Evolutionary conservation across 1,284 basidiomycete genomes (phyloP).

Genomic region (Salmacisia buchloeana): DNA sequence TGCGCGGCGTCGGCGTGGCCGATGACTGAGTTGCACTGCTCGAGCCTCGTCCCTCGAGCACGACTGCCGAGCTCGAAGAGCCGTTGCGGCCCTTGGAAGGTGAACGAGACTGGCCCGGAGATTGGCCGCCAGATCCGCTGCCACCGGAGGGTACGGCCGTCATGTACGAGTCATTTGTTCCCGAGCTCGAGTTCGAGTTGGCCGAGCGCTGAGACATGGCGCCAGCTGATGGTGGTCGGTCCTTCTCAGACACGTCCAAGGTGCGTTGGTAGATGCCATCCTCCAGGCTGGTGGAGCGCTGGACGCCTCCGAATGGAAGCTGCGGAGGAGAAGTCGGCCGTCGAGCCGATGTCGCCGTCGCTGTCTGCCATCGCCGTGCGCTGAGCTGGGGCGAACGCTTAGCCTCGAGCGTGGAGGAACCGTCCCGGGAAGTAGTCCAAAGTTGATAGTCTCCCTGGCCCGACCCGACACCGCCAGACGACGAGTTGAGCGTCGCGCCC

Average conservation of each 20-base stretch:
- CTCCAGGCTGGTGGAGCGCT: conserved; percentile 2
- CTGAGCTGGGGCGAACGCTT: neutral
- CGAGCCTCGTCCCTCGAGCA: too few species aligned
- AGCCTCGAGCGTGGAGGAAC: neutral
- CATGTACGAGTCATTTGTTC: neutral
- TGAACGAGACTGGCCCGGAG: neutral
- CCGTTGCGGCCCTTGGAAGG: neutral
- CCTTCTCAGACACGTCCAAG: neutral
- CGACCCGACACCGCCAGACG: neutral
- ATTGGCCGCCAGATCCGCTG: neutral
- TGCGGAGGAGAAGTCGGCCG: neutral
- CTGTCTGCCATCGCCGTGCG: neutral
- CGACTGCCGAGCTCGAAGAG: neutral
- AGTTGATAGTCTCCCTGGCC: too few species aligned
- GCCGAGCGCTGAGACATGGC: neutral
- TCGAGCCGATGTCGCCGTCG: neutral
- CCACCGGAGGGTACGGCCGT: neutral
- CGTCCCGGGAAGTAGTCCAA: neutral
- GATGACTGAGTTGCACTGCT: too few species aligned
- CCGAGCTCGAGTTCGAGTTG: neutral
- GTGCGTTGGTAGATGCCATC: neutral
- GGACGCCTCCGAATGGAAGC: neutral
- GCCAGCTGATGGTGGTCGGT: neutral
- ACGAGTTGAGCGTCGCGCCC: neutral
- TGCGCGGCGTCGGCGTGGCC: too few species aligned